Percentiles rank a stretch among this genome's conserved stretches.
Evolutionary conservation across 2,329 filamentous ascomycete species (phyloP).

Genomic region (Colletotrichum gigasporum): DNA sequence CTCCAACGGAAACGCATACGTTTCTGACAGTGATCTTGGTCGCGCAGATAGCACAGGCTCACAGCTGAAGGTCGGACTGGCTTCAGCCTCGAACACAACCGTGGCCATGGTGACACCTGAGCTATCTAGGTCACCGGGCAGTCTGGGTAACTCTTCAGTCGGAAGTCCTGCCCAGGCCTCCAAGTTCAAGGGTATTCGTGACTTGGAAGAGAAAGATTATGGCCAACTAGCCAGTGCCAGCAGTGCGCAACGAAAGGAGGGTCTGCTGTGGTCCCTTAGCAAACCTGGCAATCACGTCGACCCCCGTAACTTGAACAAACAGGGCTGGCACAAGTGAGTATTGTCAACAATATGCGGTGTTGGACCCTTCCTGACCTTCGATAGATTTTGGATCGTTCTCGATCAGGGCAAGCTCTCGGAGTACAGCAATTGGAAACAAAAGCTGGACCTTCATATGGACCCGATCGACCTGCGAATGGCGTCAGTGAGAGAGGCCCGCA

Average conservation of each 20-base stretch:
- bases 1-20: constrained; percentile 58
- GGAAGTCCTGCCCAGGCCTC: constrained; percentile 62
- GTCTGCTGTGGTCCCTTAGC: constrained; percentile 92
- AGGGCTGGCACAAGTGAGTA: constrained; percentile 97
- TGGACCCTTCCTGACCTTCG: constrained; percentile 24
- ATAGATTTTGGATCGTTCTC: constrained; percentile 96
- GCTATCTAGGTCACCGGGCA: constrained; percentile 67
- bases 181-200: constrained; percentile 90
- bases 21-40: constrained; percentile 75
- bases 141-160: constrained; percentile 54
- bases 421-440: constrained; percentile 99
- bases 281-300: constrained; percentile 94
- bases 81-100: constrained; percentile 51
- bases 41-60: constrained; percentile 80
- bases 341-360: background rate
- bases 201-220: constrained; percentile 86
- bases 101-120: constrained; percentile 47
- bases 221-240: constrained; percentile 58
- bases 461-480: constrained; percentile 97
- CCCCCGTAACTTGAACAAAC: constrained; percentile 93
- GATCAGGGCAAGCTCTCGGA: constrained; percentile 97
- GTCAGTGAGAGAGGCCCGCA: constrained; percentile 93
- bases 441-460: constrained; percentile 95
- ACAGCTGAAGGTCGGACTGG: constrained; percentile 64
- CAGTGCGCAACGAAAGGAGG: constrained; percentile 85